Evolutionary conservation across 2,329 filamentous ascomycete genomes (phyloP).

Genomic region (Arthrobotrys sphaeroides): DNA sequence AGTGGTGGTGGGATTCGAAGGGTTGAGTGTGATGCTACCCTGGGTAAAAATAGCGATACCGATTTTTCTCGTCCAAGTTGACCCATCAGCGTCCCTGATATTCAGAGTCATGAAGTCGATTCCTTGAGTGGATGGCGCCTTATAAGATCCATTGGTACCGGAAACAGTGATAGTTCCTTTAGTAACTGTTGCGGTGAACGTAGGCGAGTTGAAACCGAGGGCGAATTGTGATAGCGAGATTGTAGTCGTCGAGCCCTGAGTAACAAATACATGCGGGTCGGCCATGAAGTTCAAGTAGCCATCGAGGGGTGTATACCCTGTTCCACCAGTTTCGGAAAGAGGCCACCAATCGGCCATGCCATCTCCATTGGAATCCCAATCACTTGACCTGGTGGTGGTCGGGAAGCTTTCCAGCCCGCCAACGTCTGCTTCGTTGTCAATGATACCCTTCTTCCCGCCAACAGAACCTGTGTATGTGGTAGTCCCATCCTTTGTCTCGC

Average conservation of each 20-base stretch:
- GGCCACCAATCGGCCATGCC: constrained; percentile 61
- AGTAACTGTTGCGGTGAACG: constrained; percentile 39
- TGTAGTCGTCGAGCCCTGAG: constrained; percentile 55
- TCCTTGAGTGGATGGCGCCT: constrained; percentile 44
- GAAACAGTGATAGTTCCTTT: constrained; percentile 54
- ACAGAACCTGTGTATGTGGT: constrained; percentile 59
- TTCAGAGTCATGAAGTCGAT: constrained; percentile 53
- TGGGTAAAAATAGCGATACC: constrained; percentile 48
- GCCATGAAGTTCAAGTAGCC: constrained; percentile 61
- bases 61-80: constrained; percentile 54
- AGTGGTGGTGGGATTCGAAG: neutral
- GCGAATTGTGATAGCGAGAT: constrained; percentile 58
- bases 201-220: constrained; percentile 54
- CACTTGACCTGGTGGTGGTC: constrained; percentile 54
- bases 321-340: constrained; percentile 59
- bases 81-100: constrained; percentile 55
- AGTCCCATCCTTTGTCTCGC: constrained; percentile 59
- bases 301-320: constrained; percentile 59
- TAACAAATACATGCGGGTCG: constrained; percentile 59
- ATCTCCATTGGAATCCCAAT: constrained; percentile 60
- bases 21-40: constrained; percentile 8
- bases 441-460: constrained; percentile 59
- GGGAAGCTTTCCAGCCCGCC: constrained; percentile 60
- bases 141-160: constrained; percentile 48
- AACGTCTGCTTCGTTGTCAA: constrained; percentile 60